Conservation (phyloP, 2,329 filamentous ascomycete species). For the Botrytis fragariae region DNA sequence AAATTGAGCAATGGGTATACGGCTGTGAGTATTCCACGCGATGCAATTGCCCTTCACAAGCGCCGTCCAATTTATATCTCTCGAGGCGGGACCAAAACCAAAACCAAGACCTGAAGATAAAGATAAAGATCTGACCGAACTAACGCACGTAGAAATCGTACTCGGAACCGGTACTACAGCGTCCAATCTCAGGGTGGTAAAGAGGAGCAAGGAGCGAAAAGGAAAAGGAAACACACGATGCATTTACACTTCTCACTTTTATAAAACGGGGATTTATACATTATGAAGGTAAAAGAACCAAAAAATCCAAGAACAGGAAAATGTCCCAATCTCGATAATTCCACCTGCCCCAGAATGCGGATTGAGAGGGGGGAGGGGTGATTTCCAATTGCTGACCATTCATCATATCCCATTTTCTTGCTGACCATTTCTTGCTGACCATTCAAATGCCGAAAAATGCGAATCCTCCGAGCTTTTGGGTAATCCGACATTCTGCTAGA, state of each 20-base stretch:
- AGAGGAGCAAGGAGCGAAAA: neutral
- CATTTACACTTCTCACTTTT: neutral
- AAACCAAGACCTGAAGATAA: neutral
- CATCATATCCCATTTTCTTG: neutral
- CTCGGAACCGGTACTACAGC: neutral
- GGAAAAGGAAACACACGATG: neutral
- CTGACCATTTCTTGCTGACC: neutral
- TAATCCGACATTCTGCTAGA: neutral
- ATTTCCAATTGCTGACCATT: conserved; percentile 19
- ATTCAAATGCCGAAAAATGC: neutral
- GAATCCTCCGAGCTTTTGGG: neutral
- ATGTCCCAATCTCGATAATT: too few species aligned
- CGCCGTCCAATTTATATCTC: neutral
- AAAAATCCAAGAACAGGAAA: neutral
- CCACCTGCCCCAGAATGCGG: too few species aligned
- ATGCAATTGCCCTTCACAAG: neutral
- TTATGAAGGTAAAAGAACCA: neutral
- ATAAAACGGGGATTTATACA: neutral
- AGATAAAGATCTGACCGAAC: neutral
- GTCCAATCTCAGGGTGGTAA: conserved; percentile 3
- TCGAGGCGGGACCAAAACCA: neutral
- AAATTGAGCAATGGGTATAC: neutral
- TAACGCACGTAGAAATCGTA: neutral
- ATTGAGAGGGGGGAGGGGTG: neutral
- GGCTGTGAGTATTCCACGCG: neutral